Conservation (phyloP, 805 yeast genomes). For the Wickerhamomyces sydowiorum region DNA sequence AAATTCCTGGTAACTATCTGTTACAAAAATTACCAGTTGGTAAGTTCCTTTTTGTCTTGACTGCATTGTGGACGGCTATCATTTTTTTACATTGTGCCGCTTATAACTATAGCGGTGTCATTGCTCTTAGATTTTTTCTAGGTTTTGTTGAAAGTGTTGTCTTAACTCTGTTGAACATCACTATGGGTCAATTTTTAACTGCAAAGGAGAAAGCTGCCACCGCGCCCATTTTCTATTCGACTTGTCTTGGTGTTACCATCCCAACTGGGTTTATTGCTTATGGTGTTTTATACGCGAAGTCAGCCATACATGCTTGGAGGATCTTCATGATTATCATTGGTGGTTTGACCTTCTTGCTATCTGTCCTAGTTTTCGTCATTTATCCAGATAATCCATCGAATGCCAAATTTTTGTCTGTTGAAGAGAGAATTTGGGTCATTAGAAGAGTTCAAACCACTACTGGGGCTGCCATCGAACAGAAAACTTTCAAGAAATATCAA, state of each 20-base stretch:
- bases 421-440: slow-evolving; percentile 45
- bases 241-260: slow-evolving; percentile 45
- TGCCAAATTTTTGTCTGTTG: slow-evolving; percentile 38
- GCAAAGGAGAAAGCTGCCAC: slow-evolving; percentile 42
- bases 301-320: slow-evolving; percentile 39
- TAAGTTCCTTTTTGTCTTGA: slow-evolving; percentile 29
- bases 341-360: slow-evolving; percentile 39
- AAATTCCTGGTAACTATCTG: slow-evolving; percentile 34
- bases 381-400: slow-evolving; percentile 56
- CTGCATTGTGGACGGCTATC: slow-evolving; percentile 39
- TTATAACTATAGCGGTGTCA: slow-evolving; percentile 38
- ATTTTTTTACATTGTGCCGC: slow-evolving; percentile 43
- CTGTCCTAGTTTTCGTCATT: slow-evolving; percentile 28
- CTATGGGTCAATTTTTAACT: slow-evolving; percentile 46
- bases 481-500: slow-evolving; percentile 40
- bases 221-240: slow-evolving; percentile 48
- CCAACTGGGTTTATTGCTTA: slow-evolving; percentile 47
- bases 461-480: slow-evolving; percentile 39
- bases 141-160: slow-evolving; percentile 45
- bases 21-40: slow-evolving; percentile 40
- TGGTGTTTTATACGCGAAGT: slow-evolving; percentile 27
- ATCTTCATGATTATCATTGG: slow-evolving; percentile 53
- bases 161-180: slow-evolving; percentile 37
- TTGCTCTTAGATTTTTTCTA: slow-evolving; percentile 41
- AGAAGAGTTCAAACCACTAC: slow-evolving; percentile 36